These are phyloP conservation scores for Penicillium sclerotiorum DNA, from an alignment of 2,329 filamentous ascomycete genomes.

Conservation along the genomic window DNA sequence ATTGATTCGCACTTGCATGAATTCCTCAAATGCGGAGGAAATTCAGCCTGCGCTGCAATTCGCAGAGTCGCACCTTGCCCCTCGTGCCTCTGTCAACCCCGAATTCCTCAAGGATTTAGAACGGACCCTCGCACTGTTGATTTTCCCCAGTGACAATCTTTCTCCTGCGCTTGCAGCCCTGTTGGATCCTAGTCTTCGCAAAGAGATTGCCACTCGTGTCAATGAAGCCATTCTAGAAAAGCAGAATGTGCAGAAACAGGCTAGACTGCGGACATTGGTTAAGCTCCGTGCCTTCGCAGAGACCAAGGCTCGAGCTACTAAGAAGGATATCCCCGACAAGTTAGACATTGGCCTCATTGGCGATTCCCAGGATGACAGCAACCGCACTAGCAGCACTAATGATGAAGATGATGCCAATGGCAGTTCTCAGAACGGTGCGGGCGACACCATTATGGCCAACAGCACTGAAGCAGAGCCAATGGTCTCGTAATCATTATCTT, in stretches of 20 bases:
- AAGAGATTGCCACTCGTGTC: slow-evolving; percentile 81
- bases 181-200: slow-evolving; percentile 76
- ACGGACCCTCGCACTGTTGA: slow-evolving; percentile 86
- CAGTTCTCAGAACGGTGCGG: slow-evolving; percentile 31
- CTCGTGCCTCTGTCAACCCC: slow-evolving; percentile 77
- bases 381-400: slow-evolving; percentile 26
- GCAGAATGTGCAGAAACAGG: slow-evolving; percentile 73
- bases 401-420: slow-evolving; percentile 24
- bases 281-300: slow-evolving; percentile 87
- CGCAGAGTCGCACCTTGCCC: slow-evolving; percentile 82
- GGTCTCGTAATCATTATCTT: slow-evolving; percentile 38
- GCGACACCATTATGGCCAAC: slow-evolving; percentile 46
- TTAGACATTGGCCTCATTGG: slow-evolving; percentile 48
- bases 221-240: slow-evolving; percentile 83
- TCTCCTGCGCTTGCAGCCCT: slow-evolving; percentile 74
- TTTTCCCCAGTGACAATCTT: slow-evolving; percentile 81
- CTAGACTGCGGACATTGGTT: slow-evolving; percentile 79
- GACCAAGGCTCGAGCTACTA: slow-evolving; percentile 50
- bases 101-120: slow-evolving; percentile 86
- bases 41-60: slow-evolving; percentile 82
- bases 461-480: slow-evolving; percentile 45
- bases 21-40: slow-evolving; percentile 69
- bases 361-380: slow-evolving; percentile 21
- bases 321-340: slow-evolving; percentile 50
- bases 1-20: slow-evolving; percentile 77